Conservation (phyloP, 2,329 filamentous ascomycete genomes). For the Pseudophaeomoniella oleicola region DNA sequence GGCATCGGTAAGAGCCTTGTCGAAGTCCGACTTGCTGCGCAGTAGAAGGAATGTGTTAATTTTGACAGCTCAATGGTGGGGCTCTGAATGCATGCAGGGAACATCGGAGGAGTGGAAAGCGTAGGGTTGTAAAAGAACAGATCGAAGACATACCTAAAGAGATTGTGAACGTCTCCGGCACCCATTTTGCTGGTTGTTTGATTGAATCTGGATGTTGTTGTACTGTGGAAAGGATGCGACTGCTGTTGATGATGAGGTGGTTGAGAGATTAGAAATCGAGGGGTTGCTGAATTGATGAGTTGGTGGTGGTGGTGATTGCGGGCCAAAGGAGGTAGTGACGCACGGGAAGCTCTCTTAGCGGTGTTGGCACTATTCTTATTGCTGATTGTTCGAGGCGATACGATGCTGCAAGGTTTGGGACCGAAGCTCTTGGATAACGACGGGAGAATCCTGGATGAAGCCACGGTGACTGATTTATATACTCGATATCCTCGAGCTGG, state of each 20-base stretch:
- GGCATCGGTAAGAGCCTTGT: slow-evolving; percentile 34
- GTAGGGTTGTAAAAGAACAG: no score
- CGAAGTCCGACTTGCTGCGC: slow-evolving; percentile 44
- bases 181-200: slow-evolving; percentile 21
- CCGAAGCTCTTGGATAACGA: no score
- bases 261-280: background rate
- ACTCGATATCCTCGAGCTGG: no score
- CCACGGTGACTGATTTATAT: slow-evolving; percentile 2
- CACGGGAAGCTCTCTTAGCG: no score
- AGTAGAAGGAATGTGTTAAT: slow-evolving; percentile 14
- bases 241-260: slow-evolving; percentile 5
- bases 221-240: background rate
- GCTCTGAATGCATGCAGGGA: slow-evolving; percentile 1
- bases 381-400: no score
- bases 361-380: no score
- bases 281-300: background rate
- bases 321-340: no score
- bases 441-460: background rate
- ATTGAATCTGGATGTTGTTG: slow-evolving; percentile 12
- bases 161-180: slow-evolving; percentile 31
- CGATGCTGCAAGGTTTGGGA: no score
- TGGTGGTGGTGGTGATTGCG: background rate
- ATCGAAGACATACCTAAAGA: slow-evolving; percentile 11
- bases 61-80: slow-evolving; percentile 2
- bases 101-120: slow-evolving; percentile 3